Conservation (phyloP, 768 basidiomycete species). For the Tricholoma matsutake region DNA sequence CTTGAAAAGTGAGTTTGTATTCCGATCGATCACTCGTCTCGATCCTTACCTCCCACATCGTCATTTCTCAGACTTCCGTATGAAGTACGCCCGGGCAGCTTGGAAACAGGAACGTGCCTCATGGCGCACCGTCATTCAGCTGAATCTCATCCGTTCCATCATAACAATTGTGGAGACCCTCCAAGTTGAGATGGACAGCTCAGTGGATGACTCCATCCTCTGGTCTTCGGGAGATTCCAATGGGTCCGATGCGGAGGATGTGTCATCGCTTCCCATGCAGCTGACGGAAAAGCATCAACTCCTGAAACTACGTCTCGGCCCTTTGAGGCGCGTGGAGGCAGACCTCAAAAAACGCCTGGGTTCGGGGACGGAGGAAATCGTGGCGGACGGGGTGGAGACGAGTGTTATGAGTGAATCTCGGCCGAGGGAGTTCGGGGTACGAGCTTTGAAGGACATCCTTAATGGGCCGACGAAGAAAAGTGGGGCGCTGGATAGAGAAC, state of each 20-base stretch:
- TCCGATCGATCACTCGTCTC: background rate
- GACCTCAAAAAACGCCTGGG: conserved; percentile 39
- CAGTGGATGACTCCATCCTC: background rate
- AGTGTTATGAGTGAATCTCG: conserved; percentile 9
- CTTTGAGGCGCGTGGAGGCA: conserved; percentile 38
- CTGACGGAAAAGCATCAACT: conserved; percentile 33
- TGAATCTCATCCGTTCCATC: conserved; percentile 71
- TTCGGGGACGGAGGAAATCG: conserved; percentile 45
- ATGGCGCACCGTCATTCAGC: conserved; percentile 75
- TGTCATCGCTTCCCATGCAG: conserved; percentile 30
- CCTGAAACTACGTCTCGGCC: conserved; percentile 37
- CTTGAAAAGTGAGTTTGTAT: conserved; percentile 46
- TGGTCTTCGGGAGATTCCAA: conserved; percentile 31
- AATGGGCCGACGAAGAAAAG: background rate
- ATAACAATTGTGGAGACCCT: conserved; percentile 60
- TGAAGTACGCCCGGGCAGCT: conserved; percentile 56
- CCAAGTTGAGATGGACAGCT: conserved; percentile 41
- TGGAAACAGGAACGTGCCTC: conserved; percentile 66
- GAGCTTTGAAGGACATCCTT: conserved; percentile 20
- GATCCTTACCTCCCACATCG: background rate
- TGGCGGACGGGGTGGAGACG: conserved; percentile 26
- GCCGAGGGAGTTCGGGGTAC: conserved; percentile 18
- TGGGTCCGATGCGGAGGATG: conserved; percentile 26
- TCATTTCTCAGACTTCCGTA: conserved; percentile 60
- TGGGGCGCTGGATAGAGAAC: background rate